Evolutionary conservation across 768 basidiomycete species (phyloP).

Genomic region (Pisolithus tinctorius): DNA sequence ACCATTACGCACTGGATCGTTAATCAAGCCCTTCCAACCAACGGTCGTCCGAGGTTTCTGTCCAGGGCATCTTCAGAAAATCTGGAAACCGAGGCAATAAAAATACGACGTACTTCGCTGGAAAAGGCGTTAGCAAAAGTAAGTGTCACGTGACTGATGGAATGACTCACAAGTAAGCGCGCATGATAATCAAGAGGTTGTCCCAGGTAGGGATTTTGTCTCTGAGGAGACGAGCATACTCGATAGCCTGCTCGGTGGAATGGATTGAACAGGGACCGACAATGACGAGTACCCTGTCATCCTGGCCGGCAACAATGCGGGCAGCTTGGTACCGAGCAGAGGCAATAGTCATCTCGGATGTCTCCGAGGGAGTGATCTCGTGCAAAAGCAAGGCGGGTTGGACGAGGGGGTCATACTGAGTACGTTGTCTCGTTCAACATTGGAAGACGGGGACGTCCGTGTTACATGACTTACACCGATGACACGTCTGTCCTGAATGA

Average conservation of each 20-base stretch:
- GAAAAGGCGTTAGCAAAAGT: constrained; percentile 13
- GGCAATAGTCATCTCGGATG: constrained; percentile 71
- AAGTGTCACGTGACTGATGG: neutral
- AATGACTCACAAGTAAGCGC: constrained; percentile 87
- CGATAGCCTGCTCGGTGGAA: constrained; percentile 75
- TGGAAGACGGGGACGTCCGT: neutral
- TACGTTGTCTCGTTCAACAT: constrained; percentile 8
- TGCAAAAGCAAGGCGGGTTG: constrained; percentile 88
- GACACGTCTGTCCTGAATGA: constrained; percentile 78
- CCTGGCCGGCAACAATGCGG: constrained; percentile 73
- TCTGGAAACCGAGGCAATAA: no score
- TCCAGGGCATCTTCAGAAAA: neutral
- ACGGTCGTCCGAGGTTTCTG: constrained; percentile 97
- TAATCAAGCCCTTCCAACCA: constrained; percentile 94
- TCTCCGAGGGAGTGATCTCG: constrained; percentile 64
- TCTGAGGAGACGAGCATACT: constrained; percentile 72
- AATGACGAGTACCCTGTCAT: constrained; percentile 82
- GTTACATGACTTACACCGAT: constrained; percentile 49
- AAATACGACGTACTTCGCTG: constrained; percentile 32
- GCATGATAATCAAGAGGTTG: constrained; percentile 90
- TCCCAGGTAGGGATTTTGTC: constrained; percentile 58
- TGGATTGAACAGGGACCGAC: constrained; percentile 98
- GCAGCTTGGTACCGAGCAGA: constrained; percentile 74
- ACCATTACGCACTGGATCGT: constrained; percentile 57
- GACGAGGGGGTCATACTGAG: constrained; percentile 91